phyloP scores from a whole-genome alignment of 2,329 filamentous ascomycete genomes.

The Trichoderma gracile region DNA sequence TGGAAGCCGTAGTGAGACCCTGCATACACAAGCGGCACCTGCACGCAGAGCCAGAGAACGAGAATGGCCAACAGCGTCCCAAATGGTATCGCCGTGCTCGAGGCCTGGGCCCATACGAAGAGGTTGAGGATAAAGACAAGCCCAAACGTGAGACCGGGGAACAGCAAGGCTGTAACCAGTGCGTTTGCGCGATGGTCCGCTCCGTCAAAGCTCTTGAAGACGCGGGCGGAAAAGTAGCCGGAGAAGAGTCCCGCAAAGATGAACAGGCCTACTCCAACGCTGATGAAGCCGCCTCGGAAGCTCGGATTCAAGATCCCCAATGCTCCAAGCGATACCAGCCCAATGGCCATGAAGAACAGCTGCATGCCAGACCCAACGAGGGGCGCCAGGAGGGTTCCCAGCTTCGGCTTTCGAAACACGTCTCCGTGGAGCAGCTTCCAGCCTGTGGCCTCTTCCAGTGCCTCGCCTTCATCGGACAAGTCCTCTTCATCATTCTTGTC shows the following conservation, averaged over 20 bases:
- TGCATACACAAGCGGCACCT: conserved; percentile 79
- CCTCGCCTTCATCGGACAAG: conserved; percentile 54
- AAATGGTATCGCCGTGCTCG: conserved; percentile 83
- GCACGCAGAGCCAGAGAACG: conserved; percentile 79
- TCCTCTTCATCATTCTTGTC: conserved; percentile 62
- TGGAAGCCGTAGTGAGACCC: conserved; percentile 78
- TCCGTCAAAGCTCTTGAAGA: conserved; percentile 83
- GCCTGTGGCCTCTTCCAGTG: conserved; percentile 76
- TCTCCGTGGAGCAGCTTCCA: conserved; percentile 91
- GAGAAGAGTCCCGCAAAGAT: conserved; percentile 81
- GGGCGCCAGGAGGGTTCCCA: conserved; percentile 73
- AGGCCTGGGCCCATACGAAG: conserved; percentile 88
- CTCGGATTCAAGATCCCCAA: conserved; percentile 80
- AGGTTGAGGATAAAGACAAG: conserved; percentile 79
- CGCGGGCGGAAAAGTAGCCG: conserved; percentile 80
- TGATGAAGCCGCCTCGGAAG: conserved; percentile 87
- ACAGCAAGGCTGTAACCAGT: conserved; percentile 72
- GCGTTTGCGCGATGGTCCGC: conserved; percentile 74
- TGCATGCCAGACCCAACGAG: conserved; percentile 85
- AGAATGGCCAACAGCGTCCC: conserved; percentile 72
- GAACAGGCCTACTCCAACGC: conserved; percentile 79
- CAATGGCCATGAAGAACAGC: conserved; percentile 76
- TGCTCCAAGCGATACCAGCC: conserved; percentile 70
- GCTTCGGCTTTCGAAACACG: conserved; percentile 73
- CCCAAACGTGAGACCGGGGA: conserved; percentile 75